Evolutionary conservation across 2,329 filamentous ascomycete species (phyloP).

Genomic region (Stachybotrys chartarum): DNA sequence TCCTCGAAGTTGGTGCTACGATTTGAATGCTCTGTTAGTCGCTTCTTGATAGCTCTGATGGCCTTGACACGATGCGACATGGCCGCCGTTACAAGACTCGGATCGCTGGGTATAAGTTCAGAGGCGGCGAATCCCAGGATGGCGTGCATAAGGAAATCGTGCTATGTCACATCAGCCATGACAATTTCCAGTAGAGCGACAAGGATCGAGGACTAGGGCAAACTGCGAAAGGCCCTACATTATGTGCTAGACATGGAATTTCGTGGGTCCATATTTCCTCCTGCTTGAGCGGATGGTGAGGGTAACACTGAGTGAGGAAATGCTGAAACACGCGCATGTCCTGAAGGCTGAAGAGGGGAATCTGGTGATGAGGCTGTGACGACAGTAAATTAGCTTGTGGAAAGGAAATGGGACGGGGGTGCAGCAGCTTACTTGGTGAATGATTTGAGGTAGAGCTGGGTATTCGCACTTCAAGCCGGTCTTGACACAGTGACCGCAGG

Average conservation of each 20-base stretch:
- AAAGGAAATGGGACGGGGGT: not conserved
- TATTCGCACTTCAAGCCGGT: conserved; percentile 58
- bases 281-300: conserved; percentile 57
- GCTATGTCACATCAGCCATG: conserved; percentile 26
- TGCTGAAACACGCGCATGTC: conserved; percentile 67
- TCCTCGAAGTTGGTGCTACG: conserved; percentile 39
- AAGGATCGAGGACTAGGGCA: not conserved
- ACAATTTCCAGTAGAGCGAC: not conserved
- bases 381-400: not conserved
- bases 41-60: conserved; percentile 53
- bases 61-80: conserved; percentile 60
- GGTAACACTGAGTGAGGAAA: conserved; percentile 54
- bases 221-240: conserved; percentile 32
- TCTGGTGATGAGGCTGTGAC: conserved; percentile 44
- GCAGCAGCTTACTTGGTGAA: conserved; percentile 36
- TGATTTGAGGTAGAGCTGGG: conserved; percentile 41
- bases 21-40: conserved; percentile 35
- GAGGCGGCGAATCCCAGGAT: conserved; percentile 63
- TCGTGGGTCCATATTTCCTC: conserved; percentile 61
- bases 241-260: conserved; percentile 60
- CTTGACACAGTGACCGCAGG: conserved; percentile 57
- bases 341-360: conserved; percentile 51
- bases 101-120: conserved; percentile 47
- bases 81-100: conserved; percentile 47
- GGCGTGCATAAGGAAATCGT: conserved; percentile 64